phyloP scores from a whole-genome alignment of 192 early-diverging fungal genomes.

The Kappamyces sp. region DNA sequence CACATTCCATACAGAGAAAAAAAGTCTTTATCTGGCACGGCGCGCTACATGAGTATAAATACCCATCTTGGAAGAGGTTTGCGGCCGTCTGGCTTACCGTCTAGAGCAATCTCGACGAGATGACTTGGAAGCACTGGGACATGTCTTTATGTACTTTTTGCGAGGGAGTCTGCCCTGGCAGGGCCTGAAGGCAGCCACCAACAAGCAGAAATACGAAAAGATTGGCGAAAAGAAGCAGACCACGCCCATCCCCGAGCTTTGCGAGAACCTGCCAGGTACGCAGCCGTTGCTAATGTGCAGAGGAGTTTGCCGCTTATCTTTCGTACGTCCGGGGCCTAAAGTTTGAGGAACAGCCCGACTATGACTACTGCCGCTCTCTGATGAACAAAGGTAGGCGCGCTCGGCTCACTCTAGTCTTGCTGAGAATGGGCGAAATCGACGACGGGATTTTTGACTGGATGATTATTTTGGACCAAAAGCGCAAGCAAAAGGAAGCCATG shows the following conservation, averaged over 20 bases:
- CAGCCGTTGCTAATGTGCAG: conserved; percentile 47
- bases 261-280: conserved; percentile 82
- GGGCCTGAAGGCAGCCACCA: conserved; percentile 93
- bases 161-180: conserved; percentile 94
- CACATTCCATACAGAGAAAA: conserved; percentile 98
- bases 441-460: conserved; percentile 97
- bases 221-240: conserved; percentile 98
- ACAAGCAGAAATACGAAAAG: conserved; percentile 99
- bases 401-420: conserved; percentile 24
- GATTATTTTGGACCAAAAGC: conserved; percentile 47
- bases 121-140: conserved; percentile 94
- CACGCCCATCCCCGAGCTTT: conserved; percentile 81
- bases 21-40: conserved; percentile 90
- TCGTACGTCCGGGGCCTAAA: conserved; percentile 84
- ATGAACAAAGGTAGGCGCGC: conserved; percentile 64
- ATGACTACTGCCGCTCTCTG: conserved; percentile 82
- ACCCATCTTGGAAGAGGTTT: conserved; percentile 91
- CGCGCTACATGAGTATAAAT: conserved; percentile 98
- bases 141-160: conserved; percentile 98
- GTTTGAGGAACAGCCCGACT: conserved; percentile 97
- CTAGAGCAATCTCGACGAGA: conserved; percentile 96
- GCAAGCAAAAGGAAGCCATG: conserved; percentile 34
- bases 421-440: conserved; percentile 62
- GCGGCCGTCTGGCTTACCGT: conserved; percentile 6
- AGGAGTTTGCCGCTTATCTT: conserved; percentile 87